Evolutionary conservation across 352 stramenopile species (phyloP).

Genomic region (Phytopythium aichiense): DNA sequence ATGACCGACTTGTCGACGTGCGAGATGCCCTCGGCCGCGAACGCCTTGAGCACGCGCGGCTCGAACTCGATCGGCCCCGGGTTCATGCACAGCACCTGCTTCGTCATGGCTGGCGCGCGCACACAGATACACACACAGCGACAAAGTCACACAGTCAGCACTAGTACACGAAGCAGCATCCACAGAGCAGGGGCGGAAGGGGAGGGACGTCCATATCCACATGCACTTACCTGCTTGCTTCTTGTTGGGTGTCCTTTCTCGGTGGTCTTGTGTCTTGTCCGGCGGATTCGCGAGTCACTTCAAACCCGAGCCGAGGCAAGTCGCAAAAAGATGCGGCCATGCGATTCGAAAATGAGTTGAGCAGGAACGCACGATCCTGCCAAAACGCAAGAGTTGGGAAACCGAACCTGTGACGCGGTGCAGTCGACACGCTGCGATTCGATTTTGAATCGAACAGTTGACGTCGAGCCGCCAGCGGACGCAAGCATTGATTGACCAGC

Average conservation of each 20-base stretch:
- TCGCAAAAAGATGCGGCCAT: not conserved
- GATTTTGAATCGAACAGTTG: not conserved
- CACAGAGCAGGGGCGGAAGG: not conserved
- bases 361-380: not conserved
- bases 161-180: not conserved
- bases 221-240: not conserved
- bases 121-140: not conserved
- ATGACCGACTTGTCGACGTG: slow-evolving; percentile 79
- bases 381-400: not conserved
- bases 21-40: slow-evolving; percentile 70
- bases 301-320: not conserved
- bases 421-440: not conserved
- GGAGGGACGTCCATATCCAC: no score
- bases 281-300: slow-evolving; percentile 5
- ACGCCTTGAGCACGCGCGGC: slow-evolving; percentile 61
- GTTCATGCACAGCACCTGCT: slow-evolving; percentile 78
- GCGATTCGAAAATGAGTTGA: slow-evolving; percentile 7
- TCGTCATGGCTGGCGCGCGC: slow-evolving; percentile 38
- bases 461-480: no score
- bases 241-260: slow-evolving; percentile 1
- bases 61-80: slow-evolving; percentile 82
- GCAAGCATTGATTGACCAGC: no score
- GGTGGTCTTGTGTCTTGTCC: not conserved
- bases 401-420: not conserved
- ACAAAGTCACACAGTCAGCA: not conserved